Base-by-base conservation (phyloP, 495 filamentous ascomycete genomes). In the Cercophora sp. region DNA sequence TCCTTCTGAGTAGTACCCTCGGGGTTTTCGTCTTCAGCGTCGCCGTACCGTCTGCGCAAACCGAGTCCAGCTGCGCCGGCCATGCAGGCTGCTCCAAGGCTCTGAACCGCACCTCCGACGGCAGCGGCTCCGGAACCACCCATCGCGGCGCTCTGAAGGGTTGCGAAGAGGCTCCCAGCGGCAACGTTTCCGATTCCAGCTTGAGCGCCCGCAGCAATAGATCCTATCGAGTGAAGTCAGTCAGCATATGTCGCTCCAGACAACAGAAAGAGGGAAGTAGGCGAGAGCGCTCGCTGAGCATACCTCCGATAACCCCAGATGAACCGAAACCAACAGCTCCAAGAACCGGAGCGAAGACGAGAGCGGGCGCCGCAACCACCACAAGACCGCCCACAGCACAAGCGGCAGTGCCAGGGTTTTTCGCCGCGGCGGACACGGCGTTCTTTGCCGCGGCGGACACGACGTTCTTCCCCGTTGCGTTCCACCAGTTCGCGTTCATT, bases 101-200 rank as follows among this genome's bases (percentile, higher is more conserved):
- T 32, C 24, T 56, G 47, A 0, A 16, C 48, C 8, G 20, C 54
- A 19, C 8, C 40, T 0, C 40, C 54, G 15, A 51, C 54, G 4
- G 40, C 20, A 3, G 48, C 46, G 2, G 31, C 48, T 1, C 54
- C 54, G 27, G 45, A 56, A 11, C 54, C 54, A 3, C 54, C 54
- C 54, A 56, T 56, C 10, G 25, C 54, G 5, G 56, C 58, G 41
- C 58, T 64, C 31, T 56, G 56, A 2, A 53, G 27, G 1, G 35
- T 47, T 1, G 61, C 52, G 13, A 61, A 64, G 2, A n/a, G 1
- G 22, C 58, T 57, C 1, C 55, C 52, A 6, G 44, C 53, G 1
- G 15, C 56, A 9, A 59, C 53, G 16, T 59, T 57, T 15, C 58
- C 11, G 13, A n/a, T n/a, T n/a, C n/a, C n/a, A n/a, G 32, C 20